Base-by-base conservation (phyloP, 2,329 filamentous ascomycete species). In the Phialophora macrospora region DNA sequence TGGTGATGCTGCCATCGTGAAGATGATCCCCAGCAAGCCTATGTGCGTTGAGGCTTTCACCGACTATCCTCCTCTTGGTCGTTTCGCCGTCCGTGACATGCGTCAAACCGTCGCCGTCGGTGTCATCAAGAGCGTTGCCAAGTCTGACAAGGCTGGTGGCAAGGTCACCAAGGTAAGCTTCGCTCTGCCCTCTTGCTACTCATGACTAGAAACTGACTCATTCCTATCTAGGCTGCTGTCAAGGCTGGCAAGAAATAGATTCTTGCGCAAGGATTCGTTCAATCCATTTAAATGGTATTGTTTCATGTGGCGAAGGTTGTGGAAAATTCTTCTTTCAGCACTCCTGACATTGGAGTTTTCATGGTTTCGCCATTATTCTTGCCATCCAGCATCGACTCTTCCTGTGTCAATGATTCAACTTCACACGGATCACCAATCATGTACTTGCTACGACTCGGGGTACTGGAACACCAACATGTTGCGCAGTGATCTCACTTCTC, bases 21-120 rank as follows among this genome's bases (percentile, higher is more conserved):
- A 97, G 93, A 98, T 99, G 95, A 81, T 97, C 88, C 95, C 95
- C 82, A 97, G 94, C 87, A 99, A 99, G 93, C 95, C 95, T 82
- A 99, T 99, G 95, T 99, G 95, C 84, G 95, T 99, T 84, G 95
- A 99, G 92, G 87, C 95, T 77, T 99, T 98, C 93, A 97, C 93
- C 79, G 93, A 97, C 81, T 99, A 98, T 88, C 94, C 95, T 79
- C 95, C 95, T 83, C 93, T 99, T 78, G 95, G 95, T 83, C 94
- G 95, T 90, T 99, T 99, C 89, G 95, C 95, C 83, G 95, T 99
- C 88, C 94, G 94, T 90, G 94, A 97, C 86, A 97, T 97, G 93
- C 77, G 81, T 68, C 80, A 80, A 71, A 77, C 75, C 73, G 77
- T 76, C 69, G 73, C 72, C 65, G 70, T 71, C 60, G 66, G 92